phyloP scores from a whole-genome alignment of 768 basidiomycete genomes.

The Baorangia bicolor region DNA sequence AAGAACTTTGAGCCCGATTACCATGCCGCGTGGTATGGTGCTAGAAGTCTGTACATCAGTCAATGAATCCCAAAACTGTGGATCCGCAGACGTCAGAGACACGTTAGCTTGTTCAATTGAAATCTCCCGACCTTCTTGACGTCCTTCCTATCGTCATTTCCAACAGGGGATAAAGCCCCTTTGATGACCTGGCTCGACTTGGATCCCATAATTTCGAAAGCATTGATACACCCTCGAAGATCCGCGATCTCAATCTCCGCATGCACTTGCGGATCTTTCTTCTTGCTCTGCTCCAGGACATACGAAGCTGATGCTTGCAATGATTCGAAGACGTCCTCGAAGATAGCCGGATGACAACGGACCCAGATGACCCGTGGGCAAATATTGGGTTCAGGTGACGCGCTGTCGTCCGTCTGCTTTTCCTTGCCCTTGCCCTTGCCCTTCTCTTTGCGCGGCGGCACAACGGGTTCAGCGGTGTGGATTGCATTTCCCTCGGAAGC shows the following conservation, averaged over 20 bases:
- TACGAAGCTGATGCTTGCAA: conserved; percentile 52
- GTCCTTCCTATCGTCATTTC: conserved; percentile 48
- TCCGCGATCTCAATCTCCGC: conserved; percentile 65
- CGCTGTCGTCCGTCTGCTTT: conserved; percentile 28
- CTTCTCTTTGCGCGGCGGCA: conserved; percentile 13
- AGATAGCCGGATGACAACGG: conserved; percentile 73
- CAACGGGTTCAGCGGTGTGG: not conserved
- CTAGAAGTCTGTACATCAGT: conserved; percentile 60
- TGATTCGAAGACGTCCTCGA: conserved; percentile 52
- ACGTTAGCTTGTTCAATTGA: not conserved
- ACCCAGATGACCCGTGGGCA: conserved; percentile 63
- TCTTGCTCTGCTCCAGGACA: conserved; percentile 40
- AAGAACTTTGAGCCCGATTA: conserved; percentile 74
- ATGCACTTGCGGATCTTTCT: conserved; percentile 17
- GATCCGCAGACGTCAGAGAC: conserved; percentile 1
- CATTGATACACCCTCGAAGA: conserved; percentile 65
- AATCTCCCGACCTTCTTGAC: conserved; percentile 52
- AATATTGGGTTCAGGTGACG: conserved; percentile 2
- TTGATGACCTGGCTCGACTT: conserved; percentile 73
- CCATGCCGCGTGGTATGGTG: conserved; percentile 69
- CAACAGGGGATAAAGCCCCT: conserved; percentile 54
- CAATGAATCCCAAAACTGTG: conserved; percentile 56
- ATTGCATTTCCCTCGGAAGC: not conserved
- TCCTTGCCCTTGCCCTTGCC: conserved; percentile 20
- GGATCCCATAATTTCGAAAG: conserved; percentile 90